These are phyloP conservation scores for Zygosaccharomyces pseudorouxii DNA, from an alignment of 805 yeast genomes.

Conservation along the genomic window DNA sequence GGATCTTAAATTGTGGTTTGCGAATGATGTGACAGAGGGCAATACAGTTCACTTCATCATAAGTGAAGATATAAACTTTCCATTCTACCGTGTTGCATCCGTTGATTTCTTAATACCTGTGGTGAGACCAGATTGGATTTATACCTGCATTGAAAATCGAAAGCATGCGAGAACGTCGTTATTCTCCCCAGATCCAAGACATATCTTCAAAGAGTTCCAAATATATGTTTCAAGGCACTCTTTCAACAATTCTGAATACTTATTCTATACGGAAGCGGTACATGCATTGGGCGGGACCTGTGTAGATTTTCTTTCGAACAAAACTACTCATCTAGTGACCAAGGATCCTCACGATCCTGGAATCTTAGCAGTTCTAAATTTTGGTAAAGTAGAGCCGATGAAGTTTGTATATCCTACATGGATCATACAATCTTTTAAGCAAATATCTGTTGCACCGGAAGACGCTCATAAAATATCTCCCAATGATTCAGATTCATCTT, in stretches of 20 bases:
- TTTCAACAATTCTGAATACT: conserved; percentile 57
- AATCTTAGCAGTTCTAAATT: conserved; percentile 46
- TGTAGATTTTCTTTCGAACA: conserved; percentile 54
- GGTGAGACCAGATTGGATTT: conserved; percentile 28
- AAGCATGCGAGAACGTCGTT: conserved; percentile 24
- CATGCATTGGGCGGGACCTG: conserved; percentile 74
- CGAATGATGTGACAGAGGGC: conserved; percentile 10
- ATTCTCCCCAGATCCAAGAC: conserved; percentile 68
- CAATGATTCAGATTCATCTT: conserved; percentile 11
- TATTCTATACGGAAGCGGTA: conserved; percentile 54
- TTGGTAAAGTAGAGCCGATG: conserved; percentile 39
- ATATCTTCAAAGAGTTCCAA: conserved; percentile 56
- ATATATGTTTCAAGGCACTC: conserved; percentile 44
- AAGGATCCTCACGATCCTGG: conserved; percentile 53
- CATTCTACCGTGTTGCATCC: conserved; percentile 29
- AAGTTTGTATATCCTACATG: conserved; percentile 71
- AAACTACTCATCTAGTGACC: conserved; percentile 77
- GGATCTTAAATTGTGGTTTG: conserved; percentile 15
- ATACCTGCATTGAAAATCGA: conserved; percentile 17
- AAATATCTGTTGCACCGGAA: conserved; percentile 49
- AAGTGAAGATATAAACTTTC: conserved; percentile 20
- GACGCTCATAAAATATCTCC: conserved; percentile 46
- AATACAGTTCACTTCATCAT: conserved; percentile 26
- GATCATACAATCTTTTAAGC: conserved; percentile 66
- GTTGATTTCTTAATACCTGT: conserved; percentile 32